These are phyloP conservation scores for Cucumis melo DNA, from an alignment of 306 rosid species.

Conservation along the genomic window DNA sequence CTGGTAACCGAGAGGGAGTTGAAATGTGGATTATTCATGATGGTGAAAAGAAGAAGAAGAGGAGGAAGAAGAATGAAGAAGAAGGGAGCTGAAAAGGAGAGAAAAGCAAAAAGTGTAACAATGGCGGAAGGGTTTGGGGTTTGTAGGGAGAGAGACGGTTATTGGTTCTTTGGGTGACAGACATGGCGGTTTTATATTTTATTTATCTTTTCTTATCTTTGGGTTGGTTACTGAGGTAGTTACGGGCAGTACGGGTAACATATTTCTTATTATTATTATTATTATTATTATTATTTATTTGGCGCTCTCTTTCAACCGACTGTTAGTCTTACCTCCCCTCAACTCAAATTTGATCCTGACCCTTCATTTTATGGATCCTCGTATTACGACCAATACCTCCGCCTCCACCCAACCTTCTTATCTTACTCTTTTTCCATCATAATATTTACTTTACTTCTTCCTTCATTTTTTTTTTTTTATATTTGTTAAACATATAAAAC, in stretches of 20 bases:
- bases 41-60: neutral
- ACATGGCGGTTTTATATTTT: neutral
- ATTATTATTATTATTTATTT: neutral
- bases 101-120: neutral
- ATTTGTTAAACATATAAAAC: too few relatives aligned
- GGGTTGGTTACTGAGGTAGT: conserved; percentile 1
- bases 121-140: neutral
- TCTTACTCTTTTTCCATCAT: too few relatives aligned
- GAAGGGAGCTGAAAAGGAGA: neutral
- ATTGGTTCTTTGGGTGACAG: neutral
- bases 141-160: neutral
- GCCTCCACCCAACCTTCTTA: too few relatives aligned
- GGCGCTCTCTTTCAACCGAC: neutral
- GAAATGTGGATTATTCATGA: neutral
- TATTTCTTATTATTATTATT: too few relatives aligned
- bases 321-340: neutral
- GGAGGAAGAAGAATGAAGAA: too few relatives aligned
- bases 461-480: too few relatives aligned
- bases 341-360: too few relatives aligned
- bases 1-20: neutral
- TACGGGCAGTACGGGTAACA: neutral
- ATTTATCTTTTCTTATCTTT: neutral
- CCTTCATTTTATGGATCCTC: too few relatives aligned
- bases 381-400: too few relatives aligned
- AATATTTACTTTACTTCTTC: too few relatives aligned